Evolutionary conservation across 2,329 filamentous ascomycete genomes (phyloP).

Genomic region (Stenocarpella maydis): DNA sequence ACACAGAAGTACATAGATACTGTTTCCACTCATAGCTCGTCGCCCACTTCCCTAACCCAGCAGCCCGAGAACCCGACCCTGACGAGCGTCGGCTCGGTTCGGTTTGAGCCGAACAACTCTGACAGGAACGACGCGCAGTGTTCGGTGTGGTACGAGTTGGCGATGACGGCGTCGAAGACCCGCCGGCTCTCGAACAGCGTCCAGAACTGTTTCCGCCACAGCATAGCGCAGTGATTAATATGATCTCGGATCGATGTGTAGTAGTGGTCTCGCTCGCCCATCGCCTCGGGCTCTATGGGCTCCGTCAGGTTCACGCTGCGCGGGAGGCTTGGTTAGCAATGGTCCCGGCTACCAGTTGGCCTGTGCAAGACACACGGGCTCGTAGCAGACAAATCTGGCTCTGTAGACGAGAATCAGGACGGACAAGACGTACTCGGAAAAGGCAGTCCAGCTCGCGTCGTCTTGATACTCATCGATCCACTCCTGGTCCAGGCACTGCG

Average conservation of each 20-base stretch:
- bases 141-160: conserved; percentile 40
- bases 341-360: background rate
- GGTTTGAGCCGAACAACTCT: conserved; percentile 37
- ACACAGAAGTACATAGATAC: background rate
- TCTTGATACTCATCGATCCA: conserved; percentile 41
- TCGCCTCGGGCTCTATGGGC: conserved; percentile 35
- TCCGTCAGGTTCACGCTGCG: conserved; percentile 37
- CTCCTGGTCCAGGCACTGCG: conserved; percentile 41
- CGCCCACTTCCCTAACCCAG: conserved; percentile 15
- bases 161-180: conserved; percentile 38
- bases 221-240: conserved; percentile 41
- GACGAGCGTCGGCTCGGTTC: conserved; percentile 37
- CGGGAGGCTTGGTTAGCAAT: background rate
- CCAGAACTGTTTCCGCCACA: conserved; percentile 42
- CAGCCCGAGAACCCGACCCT: conserved; percentile 30
- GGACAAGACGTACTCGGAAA: conserved; percentile 33
- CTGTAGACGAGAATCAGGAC: background rate
- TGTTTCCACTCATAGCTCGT: background rate
- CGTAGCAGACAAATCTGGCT: background rate
- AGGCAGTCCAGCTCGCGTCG: conserved; percentile 40
- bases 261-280: conserved; percentile 40
- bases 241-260: conserved; percentile 41
- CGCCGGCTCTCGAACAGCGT: conserved; percentile 38
- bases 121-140: conserved; percentile 42
- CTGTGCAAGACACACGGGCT: no score